Conservation (phyloP, 441 rosid species). For the Pelargonium cotyledonis region DNA sequence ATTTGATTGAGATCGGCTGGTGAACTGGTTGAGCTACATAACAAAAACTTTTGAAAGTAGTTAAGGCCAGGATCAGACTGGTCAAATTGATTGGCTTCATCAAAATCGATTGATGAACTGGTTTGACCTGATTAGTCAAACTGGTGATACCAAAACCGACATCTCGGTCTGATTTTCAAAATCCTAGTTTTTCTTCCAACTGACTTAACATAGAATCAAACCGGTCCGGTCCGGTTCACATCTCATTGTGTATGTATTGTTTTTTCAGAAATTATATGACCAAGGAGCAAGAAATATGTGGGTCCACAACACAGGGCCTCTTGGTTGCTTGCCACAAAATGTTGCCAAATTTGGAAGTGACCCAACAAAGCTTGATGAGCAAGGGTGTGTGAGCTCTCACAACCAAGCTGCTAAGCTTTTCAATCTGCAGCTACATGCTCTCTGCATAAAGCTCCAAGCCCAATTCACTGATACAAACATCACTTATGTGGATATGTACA, state of each 20-base stretch:
- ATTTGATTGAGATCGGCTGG: too few species aligned
- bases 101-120: too few species aligned
- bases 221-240: background rate
- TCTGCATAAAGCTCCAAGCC: slow-evolving; percentile 53
- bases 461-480: slow-evolving; percentile 52
- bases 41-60: too few species aligned
- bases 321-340: slow-evolving; percentile 87
- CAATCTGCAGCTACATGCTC: slow-evolving; percentile 81
- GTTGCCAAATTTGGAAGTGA: slow-evolving; percentile 81
- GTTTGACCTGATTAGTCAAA: too few species aligned
- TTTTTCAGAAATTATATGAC: slow-evolving; percentile 53
- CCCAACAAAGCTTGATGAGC: slow-evolving; percentile 68
- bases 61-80: too few species aligned
- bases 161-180: too few species aligned
- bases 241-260: background rate
- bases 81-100: too few species aligned
- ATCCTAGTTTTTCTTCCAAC: too few species aligned
- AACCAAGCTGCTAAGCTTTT: slow-evolving; percentile 80
- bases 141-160: too few species aligned
- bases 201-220: too few species aligned
- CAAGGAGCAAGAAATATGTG: slow-evolving; percentile 82
- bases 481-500: slow-evolving; percentile 70
- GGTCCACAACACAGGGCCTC: slow-evolving; percentile 93
- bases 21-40: too few species aligned
- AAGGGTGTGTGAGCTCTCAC: slow-evolving; percentile 68